A percentile compares a stretch with the other conserved stretches of the same genome.
Evolutionary conservation across 495 filamentous ascomycete species (phyloP).

Genomic region (Aspergillus avenaceus): DNA sequence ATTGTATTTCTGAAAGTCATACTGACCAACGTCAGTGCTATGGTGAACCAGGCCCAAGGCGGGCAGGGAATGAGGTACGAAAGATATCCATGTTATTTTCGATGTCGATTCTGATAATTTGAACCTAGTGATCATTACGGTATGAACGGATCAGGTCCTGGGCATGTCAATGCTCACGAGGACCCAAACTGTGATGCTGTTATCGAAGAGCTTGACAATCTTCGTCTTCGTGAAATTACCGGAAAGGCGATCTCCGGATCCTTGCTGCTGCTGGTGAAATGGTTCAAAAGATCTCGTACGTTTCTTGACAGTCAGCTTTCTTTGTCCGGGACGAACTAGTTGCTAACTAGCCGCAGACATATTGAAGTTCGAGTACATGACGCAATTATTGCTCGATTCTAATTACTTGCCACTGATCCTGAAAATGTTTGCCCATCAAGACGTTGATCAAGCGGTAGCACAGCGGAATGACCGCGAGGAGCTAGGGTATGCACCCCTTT

Average conservation of each 20-base stretch:
- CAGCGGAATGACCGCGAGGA: constrained; percentile 79
- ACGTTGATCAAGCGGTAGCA: constrained; percentile 83
- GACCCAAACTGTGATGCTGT: constrained; percentile 37
- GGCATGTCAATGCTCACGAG: constrained; percentile 19
- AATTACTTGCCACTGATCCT: constrained; percentile 90
- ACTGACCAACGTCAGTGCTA: constrained; percentile 69
- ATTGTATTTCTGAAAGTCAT: constrained; percentile 88
- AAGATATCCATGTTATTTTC: not conserved
- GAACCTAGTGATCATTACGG: constrained; percentile 28
- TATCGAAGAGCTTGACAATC: constrained; percentile 73
- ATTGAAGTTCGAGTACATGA: constrained; percentile 92
- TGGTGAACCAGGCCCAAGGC: constrained; percentile 50
- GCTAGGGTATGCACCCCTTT: constrained; percentile 57
- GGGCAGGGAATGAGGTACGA: constrained; percentile 36
- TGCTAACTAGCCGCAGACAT: constrained; percentile 58
- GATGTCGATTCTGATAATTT: constrained; percentile 5
- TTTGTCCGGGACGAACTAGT: not conserved
- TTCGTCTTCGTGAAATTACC: constrained; percentile 77
- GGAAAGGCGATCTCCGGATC: constrained; percentile 87
- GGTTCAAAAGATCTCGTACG: constrained; percentile 94
- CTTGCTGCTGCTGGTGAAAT: constrained; percentile 82
- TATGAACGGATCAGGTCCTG: constrained; percentile 27
- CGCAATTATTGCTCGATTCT: constrained; percentile 86
- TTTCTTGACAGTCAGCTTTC: constrained; percentile 11
- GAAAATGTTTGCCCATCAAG: constrained; percentile 89